A percentile compares a stretch with the other conserved stretches of the same genome.
phyloP scores from a whole-genome alignment of 352 stramenopile species.

The Globisporangium megalacanthum region DNA sequence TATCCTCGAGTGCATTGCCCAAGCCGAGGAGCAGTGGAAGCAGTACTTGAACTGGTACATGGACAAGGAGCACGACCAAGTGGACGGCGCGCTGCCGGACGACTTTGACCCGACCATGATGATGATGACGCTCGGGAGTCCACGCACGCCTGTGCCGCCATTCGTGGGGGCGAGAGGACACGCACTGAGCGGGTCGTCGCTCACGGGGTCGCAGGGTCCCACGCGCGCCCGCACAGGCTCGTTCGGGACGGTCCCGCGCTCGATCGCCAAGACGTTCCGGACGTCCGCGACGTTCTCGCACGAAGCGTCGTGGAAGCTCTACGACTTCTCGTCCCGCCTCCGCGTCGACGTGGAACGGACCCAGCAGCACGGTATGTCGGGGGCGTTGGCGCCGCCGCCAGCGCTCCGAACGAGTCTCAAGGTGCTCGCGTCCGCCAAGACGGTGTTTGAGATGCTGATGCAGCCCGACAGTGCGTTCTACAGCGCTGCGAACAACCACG shows the following conservation, averaged over 20 bases:
- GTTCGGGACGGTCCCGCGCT: slow-evolving; percentile 66
- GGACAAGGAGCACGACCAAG: slow-evolving; percentile 56
- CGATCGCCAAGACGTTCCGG: slow-evolving; percentile 73
- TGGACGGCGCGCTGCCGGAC: background rate
- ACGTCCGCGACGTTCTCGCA: slow-evolving; percentile 76
- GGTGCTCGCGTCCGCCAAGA: slow-evolving; percentile 51
- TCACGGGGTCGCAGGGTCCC: slow-evolving; percentile 4
- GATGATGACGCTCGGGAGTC: background rate
- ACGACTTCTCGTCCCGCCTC: slow-evolving; percentile 68
- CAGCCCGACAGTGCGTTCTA: slow-evolving; percentile 72
- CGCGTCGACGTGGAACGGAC: slow-evolving; percentile 62
- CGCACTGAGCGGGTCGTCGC: slow-evolving; percentile 13
- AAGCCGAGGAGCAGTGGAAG: slow-evolving; percentile 83
- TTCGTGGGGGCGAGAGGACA: slow-evolving; percentile 5
- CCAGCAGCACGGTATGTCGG: slow-evolving; percentile 31
- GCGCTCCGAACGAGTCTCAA: slow-evolving; percentile 70
- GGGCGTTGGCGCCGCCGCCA: slow-evolving; percentile 31
- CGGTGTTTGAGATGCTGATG: slow-evolving; percentile 77
- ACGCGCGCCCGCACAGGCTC: slow-evolving; percentile 41
- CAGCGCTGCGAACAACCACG: slow-evolving; percentile 39
- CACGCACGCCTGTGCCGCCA: background rate
- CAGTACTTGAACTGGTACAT: slow-evolving; percentile 86
- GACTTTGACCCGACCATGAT: slow-evolving; percentile 15
- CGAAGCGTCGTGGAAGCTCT: slow-evolving; percentile 67
- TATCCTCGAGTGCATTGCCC: slow-evolving; percentile 78